phyloP scores from a whole-genome alignment of 2,329 filamentous ascomycete species.

The Trichoderma arundinaceum region DNA sequence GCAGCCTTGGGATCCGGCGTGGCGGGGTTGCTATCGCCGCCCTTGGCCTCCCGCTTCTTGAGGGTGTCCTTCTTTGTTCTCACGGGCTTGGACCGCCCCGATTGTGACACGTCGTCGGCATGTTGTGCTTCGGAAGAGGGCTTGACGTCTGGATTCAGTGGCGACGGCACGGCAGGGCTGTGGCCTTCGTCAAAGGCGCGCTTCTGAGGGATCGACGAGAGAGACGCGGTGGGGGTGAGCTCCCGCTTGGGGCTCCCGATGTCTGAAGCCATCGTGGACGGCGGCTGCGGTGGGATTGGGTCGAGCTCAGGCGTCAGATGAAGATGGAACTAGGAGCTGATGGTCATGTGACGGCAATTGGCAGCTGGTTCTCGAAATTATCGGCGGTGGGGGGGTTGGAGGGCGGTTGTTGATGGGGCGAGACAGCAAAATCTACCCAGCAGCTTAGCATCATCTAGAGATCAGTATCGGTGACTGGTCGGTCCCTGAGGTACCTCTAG shows the following conservation, averaged over 20 bases:
- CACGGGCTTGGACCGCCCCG: constrained; percentile 47
- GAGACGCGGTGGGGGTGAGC: constrained; percentile 47
- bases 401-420: not conserved
- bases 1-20: constrained; percentile 61
- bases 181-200: constrained; percentile 72
- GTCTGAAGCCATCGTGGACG: constrained; percentile 45
- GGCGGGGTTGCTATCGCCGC: constrained; percentile 57
- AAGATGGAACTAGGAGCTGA: not conserved
- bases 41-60: constrained; percentile 71
- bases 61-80: constrained; percentile 69
- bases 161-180: constrained; percentile 72
- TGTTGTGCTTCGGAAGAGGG: constrained; percentile 46
- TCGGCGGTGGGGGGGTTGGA: not conserved
- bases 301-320: not conserved
- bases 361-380: not conserved
- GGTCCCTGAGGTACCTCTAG: too few relatives aligned
- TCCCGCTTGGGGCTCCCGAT: constrained; percentile 49
- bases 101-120: constrained; percentile 53
- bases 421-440: too few relatives aligned
- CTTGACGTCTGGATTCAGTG: constrained; percentile 71
- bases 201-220: constrained; percentile 65
- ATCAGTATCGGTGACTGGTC: too few relatives aligned
- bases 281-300: constrained; percentile 1
- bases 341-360: not conserved
- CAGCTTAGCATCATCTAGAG: too few relatives aligned